Evolutionary conservation across 768 basidiomycete species (phyloP).

Genomic region (Tulasnella sp.): DNA sequence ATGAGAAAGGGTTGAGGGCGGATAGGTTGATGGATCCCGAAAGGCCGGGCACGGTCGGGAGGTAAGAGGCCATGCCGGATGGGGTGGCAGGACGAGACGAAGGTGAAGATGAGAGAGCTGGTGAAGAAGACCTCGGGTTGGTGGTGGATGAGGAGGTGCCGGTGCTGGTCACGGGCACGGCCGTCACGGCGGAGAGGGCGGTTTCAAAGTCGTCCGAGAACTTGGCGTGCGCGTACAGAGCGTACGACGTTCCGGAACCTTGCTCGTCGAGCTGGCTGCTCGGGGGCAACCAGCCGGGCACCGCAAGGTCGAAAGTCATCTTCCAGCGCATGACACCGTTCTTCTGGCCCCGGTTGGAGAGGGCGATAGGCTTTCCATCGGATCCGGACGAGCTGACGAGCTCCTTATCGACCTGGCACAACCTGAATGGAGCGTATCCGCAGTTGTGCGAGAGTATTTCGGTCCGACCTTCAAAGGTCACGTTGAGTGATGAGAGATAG

Average conservation of each 20-base stretch:
- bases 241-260: conserved; percentile 57
- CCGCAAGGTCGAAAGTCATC: conserved; percentile 69
- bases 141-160: background rate
- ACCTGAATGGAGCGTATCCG: conserved; percentile 64
- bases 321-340: conserved; percentile 58
- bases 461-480: conserved; percentile 83
- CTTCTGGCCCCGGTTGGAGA: conserved; percentile 51
- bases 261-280: conserved; percentile 31
- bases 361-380: conserved; percentile 48
- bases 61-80: background rate
- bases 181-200: conserved; percentile 32
- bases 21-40: conserved; percentile 6
- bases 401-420: conserved; percentile 63
- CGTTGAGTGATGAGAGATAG: conserved; percentile 61
- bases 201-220: conserved; percentile 48
- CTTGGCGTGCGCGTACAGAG: conserved; percentile 62
- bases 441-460: conserved; percentile 62
- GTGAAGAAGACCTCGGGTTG: background rate
- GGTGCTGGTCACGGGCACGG: background rate
- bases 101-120: background rate
- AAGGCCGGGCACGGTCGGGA: conserved; percentile 4
- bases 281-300: conserved; percentile 87
- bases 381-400: conserved; percentile 42
- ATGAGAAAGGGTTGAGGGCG: conserved; percentile 44
- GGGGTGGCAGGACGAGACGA: conserved; percentile 1